Evolutionary conservation across 768 basidiomycete species (phyloP).

Genomic region (Glaciozyma antarctica): DNA sequence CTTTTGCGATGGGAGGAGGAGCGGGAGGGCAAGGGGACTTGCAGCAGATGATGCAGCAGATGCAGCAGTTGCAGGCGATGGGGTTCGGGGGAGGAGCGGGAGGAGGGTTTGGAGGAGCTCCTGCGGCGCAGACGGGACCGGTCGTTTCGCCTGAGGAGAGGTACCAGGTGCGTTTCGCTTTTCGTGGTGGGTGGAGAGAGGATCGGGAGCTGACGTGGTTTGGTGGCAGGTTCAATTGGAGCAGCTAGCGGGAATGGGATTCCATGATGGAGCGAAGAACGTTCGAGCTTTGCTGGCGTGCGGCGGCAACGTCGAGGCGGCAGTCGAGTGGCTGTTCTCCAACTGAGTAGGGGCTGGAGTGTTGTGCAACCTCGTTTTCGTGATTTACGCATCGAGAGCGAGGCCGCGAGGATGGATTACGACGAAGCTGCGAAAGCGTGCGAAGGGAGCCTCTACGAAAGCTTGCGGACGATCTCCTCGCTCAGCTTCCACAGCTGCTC

Average conservation of each 20-base stretch:
- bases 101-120: conserved; percentile 39
- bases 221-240: conserved; percentile 44
- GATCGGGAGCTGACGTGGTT: background rate
- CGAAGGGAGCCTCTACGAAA: background rate
- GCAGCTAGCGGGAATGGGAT: conserved; percentile 91
- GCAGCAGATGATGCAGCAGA: conserved; percentile 44
- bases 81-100: conserved; percentile 24
- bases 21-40: conserved; percentile 21
- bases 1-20: conserved; percentile 23
- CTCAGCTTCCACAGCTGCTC: conserved; percentile 30
- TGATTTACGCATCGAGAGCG: background rate
- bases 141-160: conserved; percentile 67
- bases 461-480: conserved; percentile 41
- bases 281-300: conserved; percentile 80
- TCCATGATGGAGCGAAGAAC: conserved; percentile 80
- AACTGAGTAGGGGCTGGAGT: background rate
- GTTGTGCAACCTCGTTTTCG: background rate
- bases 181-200: too few relatives aligned
- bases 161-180: conserved; percentile 53
- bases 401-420: background rate
- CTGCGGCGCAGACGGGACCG: conserved; percentile 44
- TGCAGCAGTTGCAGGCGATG: conserved; percentile 34
- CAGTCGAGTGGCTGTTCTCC: conserved; percentile 66
- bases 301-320: conserved; percentile 82
- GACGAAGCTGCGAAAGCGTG: background rate